Evolutionary conservation across 2,329 filamentous ascomycete genomes (phyloP).

Genomic region (Boeremia lycopersici): DNA sequence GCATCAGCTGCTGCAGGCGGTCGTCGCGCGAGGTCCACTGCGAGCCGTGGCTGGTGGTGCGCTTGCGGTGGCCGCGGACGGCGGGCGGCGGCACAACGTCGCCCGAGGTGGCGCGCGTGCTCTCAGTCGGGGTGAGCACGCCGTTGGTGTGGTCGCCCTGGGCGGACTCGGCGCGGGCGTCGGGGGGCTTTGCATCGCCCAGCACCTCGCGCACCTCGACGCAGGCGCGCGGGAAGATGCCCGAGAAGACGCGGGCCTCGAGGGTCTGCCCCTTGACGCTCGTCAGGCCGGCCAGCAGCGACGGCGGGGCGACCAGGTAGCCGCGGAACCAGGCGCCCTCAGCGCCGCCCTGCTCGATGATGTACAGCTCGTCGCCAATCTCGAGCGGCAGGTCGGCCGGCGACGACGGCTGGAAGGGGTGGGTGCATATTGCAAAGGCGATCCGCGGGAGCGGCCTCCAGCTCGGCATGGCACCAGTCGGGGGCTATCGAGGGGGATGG

Average conservation of each 20-base stretch:
- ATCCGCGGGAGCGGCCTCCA: slow-evolving; percentile 97
- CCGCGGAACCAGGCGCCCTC: slow-evolving; percentile 93
- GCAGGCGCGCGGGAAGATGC: slow-evolving; percentile 93
- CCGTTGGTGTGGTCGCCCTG: slow-evolving; percentile 41
- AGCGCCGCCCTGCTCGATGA: slow-evolving; percentile 89
- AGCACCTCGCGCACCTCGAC: slow-evolving; percentile 94
- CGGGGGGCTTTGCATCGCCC: slow-evolving; percentile 57
- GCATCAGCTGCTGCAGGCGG: slow-evolving; percentile 45
- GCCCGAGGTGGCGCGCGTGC: slow-evolving; percentile 40
- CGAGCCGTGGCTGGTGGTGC: slow-evolving; percentile 44
- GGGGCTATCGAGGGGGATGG: slow-evolving; percentile 37
- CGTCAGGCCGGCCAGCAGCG: slow-evolving; percentile 87
- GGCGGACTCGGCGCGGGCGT: slow-evolving; percentile 24
- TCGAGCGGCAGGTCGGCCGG: slow-evolving; percentile 93
- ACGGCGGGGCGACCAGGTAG: slow-evolving; percentile 93
- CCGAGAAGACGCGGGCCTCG: slow-evolving; percentile 96
- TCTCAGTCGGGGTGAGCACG: slow-evolving; percentile 47
- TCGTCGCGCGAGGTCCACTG: slow-evolving; percentile 49
- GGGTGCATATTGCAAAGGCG: slow-evolving; percentile 95
- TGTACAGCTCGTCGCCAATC: slow-evolving; percentile 97
- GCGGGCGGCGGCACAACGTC: slow-evolving; percentile 34
- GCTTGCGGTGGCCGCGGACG: slow-evolving; percentile 35
- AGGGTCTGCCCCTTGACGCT: slow-evolving; percentile 90
- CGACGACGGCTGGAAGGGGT: slow-evolving; percentile 85
- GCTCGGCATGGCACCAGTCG: slow-evolving; percentile 55